phyloP scores from a whole-genome alignment of 352 stramenopile genomes.

The Globisporangium radiosum region DNA sequence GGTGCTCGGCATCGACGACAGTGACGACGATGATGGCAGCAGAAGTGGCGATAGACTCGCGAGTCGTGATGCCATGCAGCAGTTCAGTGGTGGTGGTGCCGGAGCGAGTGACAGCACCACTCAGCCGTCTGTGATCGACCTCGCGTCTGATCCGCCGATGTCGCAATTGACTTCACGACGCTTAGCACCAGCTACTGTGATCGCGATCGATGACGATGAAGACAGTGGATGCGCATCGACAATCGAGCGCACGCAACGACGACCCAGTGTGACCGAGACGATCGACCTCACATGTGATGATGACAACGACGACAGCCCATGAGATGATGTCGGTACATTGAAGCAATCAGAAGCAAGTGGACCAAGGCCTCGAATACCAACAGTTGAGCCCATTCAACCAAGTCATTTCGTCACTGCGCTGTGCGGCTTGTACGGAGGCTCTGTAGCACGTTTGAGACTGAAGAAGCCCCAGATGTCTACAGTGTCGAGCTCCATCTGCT shows the following conservation, averaged over 20 bases:
- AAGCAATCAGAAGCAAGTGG: too few species aligned
- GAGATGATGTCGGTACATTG: too few species aligned
- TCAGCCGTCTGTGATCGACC: background rate
- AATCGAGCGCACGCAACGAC: background rate
- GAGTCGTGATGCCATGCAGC: background rate
- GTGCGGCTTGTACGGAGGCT: too few species aligned
- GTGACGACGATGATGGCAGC: constrained; percentile 28
- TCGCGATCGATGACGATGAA: constrained; percentile 9
- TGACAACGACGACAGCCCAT: background rate
- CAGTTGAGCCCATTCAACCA: too few species aligned
- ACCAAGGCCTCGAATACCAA: too few species aligned
- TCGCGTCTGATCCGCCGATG: too few species aligned
- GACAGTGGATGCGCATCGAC: background rate
- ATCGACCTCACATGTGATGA: constrained; percentile 23
- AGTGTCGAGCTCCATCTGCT: too few species aligned
- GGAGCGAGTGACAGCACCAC: background rate
- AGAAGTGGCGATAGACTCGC: background rate
- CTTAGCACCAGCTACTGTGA: too few species aligned
- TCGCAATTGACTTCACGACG: too few species aligned
- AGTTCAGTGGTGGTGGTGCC: background rate
- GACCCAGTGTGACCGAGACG: constrained; percentile 5
- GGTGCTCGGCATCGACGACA: constrained; percentile 43
- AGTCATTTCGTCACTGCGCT: too few species aligned
- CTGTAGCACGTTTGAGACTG: too few species aligned
- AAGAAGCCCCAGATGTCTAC: too few species aligned